These are phyloP conservation scores for Periconia macrospinosa DNA, from an alignment of 2,329 filamentous ascomycete genomes.

Conservation along the genomic window DNA sequence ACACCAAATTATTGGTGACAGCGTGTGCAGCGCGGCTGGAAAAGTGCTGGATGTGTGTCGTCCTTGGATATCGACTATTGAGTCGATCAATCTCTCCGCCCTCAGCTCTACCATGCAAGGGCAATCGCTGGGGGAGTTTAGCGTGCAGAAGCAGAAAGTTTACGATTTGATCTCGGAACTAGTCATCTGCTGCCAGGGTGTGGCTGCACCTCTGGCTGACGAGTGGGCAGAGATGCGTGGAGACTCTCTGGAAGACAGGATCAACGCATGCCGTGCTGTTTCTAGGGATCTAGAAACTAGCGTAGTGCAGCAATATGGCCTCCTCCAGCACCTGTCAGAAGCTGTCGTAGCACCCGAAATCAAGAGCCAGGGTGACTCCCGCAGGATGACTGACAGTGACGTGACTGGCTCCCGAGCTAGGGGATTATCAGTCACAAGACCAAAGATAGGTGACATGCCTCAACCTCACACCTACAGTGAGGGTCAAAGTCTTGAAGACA, in stretches of 20 bases:
- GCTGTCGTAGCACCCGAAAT: conserved; percentile 60
- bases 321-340: conserved; percentile 83
- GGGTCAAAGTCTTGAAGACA: conserved; percentile 43
- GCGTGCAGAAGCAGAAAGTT: conserved; percentile 85
- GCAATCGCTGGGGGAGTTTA: conserved; percentile 84
- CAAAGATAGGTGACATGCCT: conserved; percentile 56
- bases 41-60: conserved; percentile 87
- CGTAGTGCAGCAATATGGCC: conserved; percentile 84
- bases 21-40: conserved; percentile 74
- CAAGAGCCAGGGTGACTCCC: conserved; percentile 32
- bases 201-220: conserved; percentile 88
- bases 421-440: conserved; percentile 39
- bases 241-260: conserved; percentile 82
- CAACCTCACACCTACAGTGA: conserved; percentile 69
- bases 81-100: conserved; percentile 85
- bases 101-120: conserved; percentile 79
- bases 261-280: conserved; percentile 77
- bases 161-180: conserved; percentile 94
- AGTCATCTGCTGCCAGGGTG: conserved; percentile 81
- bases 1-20: conserved; percentile 80
- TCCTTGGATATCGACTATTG: conserved; percentile 85
- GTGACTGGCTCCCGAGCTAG: conserved; percentile 31
- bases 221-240: conserved; percentile 95
- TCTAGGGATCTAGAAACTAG: conserved; percentile 82
- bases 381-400: conserved; percentile 46